Conservation (phyloP, 2,329 filamentous ascomycete species). For the Epichloe glyceriae region DNA sequence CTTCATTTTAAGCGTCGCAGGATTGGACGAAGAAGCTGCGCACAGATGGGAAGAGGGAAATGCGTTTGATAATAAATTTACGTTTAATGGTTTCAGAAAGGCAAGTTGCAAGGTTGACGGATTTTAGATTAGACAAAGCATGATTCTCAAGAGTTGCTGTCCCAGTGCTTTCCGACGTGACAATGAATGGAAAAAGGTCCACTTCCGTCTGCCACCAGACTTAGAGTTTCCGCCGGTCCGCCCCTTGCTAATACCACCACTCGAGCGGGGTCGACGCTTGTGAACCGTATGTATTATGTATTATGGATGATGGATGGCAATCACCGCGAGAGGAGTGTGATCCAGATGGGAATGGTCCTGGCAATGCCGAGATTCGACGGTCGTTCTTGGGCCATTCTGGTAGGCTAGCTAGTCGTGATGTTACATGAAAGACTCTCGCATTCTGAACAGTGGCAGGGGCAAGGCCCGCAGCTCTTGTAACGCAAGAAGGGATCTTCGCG, state of each 20-base stretch:
- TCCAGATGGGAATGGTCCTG: not conserved
- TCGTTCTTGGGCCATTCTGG: not conserved
- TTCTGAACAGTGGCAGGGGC: too few relatives aligned
- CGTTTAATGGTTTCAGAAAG: not conserved
- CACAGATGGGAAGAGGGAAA: conserved; percentile 4
- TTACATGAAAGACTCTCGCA: too few relatives aligned
- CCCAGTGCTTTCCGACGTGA: not conserved
- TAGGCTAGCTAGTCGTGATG: too few relatives aligned
- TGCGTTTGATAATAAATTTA: conserved; percentile 2
- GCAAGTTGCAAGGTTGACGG: not conserved
- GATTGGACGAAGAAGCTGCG: conserved; percentile 5
- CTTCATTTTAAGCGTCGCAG: conserved; percentile 6
- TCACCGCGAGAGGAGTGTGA: not conserved
- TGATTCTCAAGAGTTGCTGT: not conserved
- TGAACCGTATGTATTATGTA: too few relatives aligned
- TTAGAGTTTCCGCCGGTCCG: not conserved
- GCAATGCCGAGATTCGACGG: not conserved
- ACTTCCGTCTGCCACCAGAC: not conserved
- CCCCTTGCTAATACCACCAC: conserved; percentile 2
- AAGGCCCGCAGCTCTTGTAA: not conserved
- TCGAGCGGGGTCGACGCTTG: not conserved
- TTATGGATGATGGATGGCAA: too few relatives aligned
- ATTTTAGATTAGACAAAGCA: conserved; percentile 2
- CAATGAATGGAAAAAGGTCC: not conserved
- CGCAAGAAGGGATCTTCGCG: not conserved